Base-by-base conservation (phyloP, 2,329 filamentous ascomycete species). In the Neocucurbitaria cava region DNA sequence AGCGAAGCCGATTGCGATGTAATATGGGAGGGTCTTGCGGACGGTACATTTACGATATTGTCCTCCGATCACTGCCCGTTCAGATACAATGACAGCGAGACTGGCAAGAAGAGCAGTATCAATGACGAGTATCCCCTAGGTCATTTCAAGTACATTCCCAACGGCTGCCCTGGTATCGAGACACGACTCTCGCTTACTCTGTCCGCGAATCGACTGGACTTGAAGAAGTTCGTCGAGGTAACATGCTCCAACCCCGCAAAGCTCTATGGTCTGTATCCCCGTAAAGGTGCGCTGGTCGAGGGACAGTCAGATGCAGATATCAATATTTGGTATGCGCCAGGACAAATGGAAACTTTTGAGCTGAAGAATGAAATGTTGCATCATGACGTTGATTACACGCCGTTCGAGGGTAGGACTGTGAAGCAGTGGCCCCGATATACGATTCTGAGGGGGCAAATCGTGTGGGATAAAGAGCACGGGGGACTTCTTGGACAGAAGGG, bases 351-450 rank as follows among this genome's bases (percentile, higher is more conserved):
- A 17, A 69, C 75, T 11, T 79, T 84, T 57, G 70, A 63, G 20
- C 54, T 85, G 51, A 82, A 72, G 36, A 86, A 87, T 61, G 74
- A 76, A 7, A 81, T 82, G 72, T 68, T 88, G 58, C 85, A 88
- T 69, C 85, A 88, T 65, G 79, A 84, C 55, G 81, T 86, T 2
- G 85, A 88, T 63, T 87, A 88, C 63, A 87, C 85, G 8, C 85
- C 85, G 0, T 88, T 83, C 61, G 85, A 88, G 66, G 85, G 85
- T 0, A 78, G 77, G 44, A 73, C 65, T n/a, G 64, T 88, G 36
- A 78, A 77, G 24, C 84, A 88, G 52, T 88, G 86, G 85, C 85
- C 85, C 10, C 77, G 85, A 18, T 87, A 83, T 64, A 87, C 85
- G 0, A 76, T 88, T 7, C 59, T 89, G 38, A 72, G 86, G 50